Conservation (phyloP, 371 early-diverging fungal genomes). For the Circinella minor region DNA sequence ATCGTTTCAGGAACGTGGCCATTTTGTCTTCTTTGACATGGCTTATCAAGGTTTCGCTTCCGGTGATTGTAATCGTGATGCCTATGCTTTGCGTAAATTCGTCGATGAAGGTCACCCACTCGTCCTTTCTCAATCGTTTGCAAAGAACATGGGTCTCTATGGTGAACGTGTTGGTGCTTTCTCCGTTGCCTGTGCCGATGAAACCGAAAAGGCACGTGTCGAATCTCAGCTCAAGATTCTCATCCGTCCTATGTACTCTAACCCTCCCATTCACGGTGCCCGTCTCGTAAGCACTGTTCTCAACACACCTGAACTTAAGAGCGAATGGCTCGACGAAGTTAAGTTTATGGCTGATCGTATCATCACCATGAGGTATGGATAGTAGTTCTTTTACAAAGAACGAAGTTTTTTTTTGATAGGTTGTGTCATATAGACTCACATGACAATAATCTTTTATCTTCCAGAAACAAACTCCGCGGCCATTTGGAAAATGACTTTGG, state of each 20-base stretch:
- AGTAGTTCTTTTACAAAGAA: background rate
- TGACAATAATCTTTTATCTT: conserved; percentile 11
- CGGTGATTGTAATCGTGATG: conserved; percentile 90
- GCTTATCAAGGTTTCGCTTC: conserved; percentile 99
- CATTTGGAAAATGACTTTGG: conserved; percentile 87
- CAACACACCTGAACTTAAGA: conserved; percentile 72
- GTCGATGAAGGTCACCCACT: conserved; percentile 80
- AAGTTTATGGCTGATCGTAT: conserved; percentile 98
- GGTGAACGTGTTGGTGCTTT: conserved; percentile 98
- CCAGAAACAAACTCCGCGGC: conserved; percentile 63
- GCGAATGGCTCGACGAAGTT: conserved; percentile 93
- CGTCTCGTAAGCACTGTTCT: conserved; percentile 93
- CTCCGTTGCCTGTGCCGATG: conserved; percentile 79
- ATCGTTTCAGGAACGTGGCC: conserved; percentile 64
- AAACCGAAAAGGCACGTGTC: conserved; percentile 85
- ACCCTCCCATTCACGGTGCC: conserved; percentile 96
- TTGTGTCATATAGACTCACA: conserved; percentile 8
- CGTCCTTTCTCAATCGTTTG: conserved; percentile 94
- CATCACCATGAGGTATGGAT: conserved; percentile 82
- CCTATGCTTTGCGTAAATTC: conserved; percentile 95
- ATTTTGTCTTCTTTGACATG: conserved; percentile 97
- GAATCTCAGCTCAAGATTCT: conserved; percentile 95
- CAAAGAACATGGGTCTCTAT: conserved; percentile 99
- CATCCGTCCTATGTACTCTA: conserved; percentile 97
- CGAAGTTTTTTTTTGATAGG: background rate